A percentile compares a stretch with the other conserved stretches of the same genome.
These are phyloP conservation scores for Chiua virens DNA, from an alignment of 768 basidiomycete genomes.

Conservation along the genomic window DNA sequence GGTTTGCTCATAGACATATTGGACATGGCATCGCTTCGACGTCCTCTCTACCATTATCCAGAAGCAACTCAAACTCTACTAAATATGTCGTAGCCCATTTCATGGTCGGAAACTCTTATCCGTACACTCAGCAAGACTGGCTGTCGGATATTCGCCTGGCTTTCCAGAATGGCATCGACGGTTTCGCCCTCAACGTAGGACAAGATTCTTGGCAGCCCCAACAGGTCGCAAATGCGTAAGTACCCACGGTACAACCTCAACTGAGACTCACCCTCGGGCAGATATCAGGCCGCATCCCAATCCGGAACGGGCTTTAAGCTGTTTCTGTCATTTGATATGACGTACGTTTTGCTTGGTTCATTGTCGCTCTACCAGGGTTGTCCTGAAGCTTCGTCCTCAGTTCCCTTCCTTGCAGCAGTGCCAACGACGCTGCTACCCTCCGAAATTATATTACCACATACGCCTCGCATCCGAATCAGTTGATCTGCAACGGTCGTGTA, in stretches of 20 bases:
- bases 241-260: constrained; percentile 8
- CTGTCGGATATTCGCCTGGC: constrained; percentile 57
- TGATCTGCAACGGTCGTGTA: constrained; percentile 45
- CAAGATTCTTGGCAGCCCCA: constrained; percentile 59
- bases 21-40: background rate
- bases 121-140: constrained; percentile 47
- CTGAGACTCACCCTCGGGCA: constrained; percentile 25
- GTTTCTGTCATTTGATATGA: constrained; percentile 80
- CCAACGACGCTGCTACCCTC: constrained; percentile 48
- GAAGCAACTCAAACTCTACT: constrained; percentile 15
- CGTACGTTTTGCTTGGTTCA: constrained; percentile 39
- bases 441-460: constrained; percentile 56
- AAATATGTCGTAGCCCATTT: constrained; percentile 59
- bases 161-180: constrained; percentile 59
- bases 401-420: constrained; percentile 51
- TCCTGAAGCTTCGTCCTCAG: constrained; percentile 31
- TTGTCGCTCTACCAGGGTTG: background rate
- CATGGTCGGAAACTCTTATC: constrained; percentile 66
- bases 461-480: constrained; percentile 57
- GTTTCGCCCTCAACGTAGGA: constrained; percentile 72
- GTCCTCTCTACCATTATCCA: background rate
- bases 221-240: constrained; percentile 64
- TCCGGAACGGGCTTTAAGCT: constrained; percentile 62
- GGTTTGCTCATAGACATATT: background rate
- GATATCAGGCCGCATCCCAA: constrained; percentile 56